Evolutionary conservation across 2,329 filamentous ascomycete species (phyloP).

Genomic region (Fusarium newnesense): DNA sequence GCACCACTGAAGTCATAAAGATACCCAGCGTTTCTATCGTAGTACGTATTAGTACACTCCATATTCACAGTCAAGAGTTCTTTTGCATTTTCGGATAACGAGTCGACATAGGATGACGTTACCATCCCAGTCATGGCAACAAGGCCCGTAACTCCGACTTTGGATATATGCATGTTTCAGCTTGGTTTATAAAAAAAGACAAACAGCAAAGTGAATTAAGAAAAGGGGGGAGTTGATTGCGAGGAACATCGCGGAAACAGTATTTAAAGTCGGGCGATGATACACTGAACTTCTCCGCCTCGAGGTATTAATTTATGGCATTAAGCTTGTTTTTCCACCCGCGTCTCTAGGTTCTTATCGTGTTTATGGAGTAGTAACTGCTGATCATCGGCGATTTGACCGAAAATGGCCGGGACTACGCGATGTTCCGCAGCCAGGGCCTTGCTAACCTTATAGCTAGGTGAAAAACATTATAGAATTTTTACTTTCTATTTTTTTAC

Average conservation of each 20-base stretch:
- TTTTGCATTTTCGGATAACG: conserved; percentile 17
- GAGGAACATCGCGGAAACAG: not conserved
- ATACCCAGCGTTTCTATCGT: conserved; percentile 63
- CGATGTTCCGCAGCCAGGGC: no score
- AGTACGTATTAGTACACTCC: conserved; percentile 64
- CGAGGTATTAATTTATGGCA: not conserved
- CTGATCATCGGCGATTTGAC: not conserved
- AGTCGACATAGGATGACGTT: not conserved
- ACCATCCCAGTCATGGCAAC: not conserved
- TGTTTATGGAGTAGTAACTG: not conserved
- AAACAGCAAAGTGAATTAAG: not conserved
- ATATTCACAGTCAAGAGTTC: conserved; percentile 49
- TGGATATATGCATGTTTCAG: not conserved
- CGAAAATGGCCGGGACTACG: not conserved
- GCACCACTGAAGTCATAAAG: conserved; percentile 34
- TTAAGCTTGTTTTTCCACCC: not conserved
- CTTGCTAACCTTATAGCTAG: no score
- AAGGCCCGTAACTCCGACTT: not conserved
- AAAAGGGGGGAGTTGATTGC: not conserved
- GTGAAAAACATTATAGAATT: no score
- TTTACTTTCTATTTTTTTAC: no score
- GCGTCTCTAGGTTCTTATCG: not conserved
- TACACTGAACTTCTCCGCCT: not conserved
- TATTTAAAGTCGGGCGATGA: not conserved
- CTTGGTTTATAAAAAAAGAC: not conserved